Percentiles rank a stretch among this genome's conserved stretches.
phyloP scores from a whole-genome alignment of 495 filamentous ascomycete species.

The Astrothelium subdiscretum region DNA sequence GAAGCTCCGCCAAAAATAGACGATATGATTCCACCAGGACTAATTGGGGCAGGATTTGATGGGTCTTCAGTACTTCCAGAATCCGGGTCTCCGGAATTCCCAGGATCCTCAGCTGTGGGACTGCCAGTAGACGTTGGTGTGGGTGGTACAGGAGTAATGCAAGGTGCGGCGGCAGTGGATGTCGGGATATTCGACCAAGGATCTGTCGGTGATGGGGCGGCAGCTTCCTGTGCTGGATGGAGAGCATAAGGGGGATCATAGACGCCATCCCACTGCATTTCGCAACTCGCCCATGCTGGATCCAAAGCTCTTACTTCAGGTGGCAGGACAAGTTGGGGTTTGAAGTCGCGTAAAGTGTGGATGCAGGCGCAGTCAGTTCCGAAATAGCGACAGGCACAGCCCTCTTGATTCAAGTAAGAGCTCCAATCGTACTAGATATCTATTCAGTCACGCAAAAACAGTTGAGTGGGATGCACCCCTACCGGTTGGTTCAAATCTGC shows the following conservation, averaged over 20 bases:
- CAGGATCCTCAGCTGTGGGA: not conserved
- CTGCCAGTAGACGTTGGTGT: not conserved
- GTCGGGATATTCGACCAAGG: not conserved
- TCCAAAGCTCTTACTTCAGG: constrained; percentile 6
- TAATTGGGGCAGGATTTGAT: not conserved
- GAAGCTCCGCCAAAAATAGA: not conserved
- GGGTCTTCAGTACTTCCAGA: not conserved
- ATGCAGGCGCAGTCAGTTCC: not conserved
- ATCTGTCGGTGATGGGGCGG: not conserved
- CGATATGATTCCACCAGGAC: not conserved
- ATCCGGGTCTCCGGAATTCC: not conserved
- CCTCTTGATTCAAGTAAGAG: constrained; percentile 4
- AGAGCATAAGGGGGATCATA: constrained; percentile 10
- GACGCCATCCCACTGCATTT: constrained; percentile 10
- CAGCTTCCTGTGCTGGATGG: not conserved
- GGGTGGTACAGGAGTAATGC: not conserved
- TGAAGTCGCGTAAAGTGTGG: not conserved
- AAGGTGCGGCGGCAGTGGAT: not conserved
- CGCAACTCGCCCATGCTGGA: constrained; percentile 5
- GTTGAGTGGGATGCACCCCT: no score
- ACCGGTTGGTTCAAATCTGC: constrained; percentile 12
- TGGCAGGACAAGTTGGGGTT: constrained; percentile 10
- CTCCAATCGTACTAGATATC: not conserved
- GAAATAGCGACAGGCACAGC: not conserved
- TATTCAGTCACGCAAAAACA: not conserved